Evolutionary conservation across 2,329 filamentous ascomycete species (phyloP), one percentile per base, ranked within the genome.

Genomic region (Aspergillus pseudoglaucus): DNA sequence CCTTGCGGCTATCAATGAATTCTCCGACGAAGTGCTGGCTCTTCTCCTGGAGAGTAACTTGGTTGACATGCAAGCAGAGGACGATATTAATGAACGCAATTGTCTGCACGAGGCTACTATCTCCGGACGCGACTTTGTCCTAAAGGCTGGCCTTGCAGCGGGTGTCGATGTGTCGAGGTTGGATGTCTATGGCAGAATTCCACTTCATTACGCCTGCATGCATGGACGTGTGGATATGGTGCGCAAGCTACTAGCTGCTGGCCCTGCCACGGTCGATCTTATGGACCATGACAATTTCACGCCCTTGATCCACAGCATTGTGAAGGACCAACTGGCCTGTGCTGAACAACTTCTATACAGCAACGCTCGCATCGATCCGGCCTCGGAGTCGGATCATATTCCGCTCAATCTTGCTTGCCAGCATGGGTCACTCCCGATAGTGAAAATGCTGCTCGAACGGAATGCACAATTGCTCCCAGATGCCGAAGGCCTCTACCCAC

Each of bases 231-330:
- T 94, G 17, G 86, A 88, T 47, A 90, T 95, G 82, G 80, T 94
- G 23, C 80, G 88, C 56, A 78, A 81, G 39, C 75, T 96, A 17
- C 73, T 95, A 44, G 72, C 78, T 53, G 81, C 81, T 18, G 83
- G 86, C 42, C 80, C 82, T 4, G 75, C 81, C 17, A 95, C 89
- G 0, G 86, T 97, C 51, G 84, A 97, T 63, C 75, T 86, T 37
- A 90, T 90, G 63, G 93, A 98, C 62, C 88, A 97, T 63, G 91
- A 98, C 71, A 96, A 95, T 68, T 98, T 95, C 66, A 97, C 91
- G 0, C 90, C 93, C 1, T 74, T 98, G 41, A 93, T 98, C 48
- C 93, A 97, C 68, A 87, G 89, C 39, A 96, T 97, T 53, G 90
- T 95, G 46, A 90, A 94, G 61, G 84, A 87, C 20, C 85, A 93